Conservation (phyloP, 305 asterid species). For the Andrographis paniculata region DNA sequence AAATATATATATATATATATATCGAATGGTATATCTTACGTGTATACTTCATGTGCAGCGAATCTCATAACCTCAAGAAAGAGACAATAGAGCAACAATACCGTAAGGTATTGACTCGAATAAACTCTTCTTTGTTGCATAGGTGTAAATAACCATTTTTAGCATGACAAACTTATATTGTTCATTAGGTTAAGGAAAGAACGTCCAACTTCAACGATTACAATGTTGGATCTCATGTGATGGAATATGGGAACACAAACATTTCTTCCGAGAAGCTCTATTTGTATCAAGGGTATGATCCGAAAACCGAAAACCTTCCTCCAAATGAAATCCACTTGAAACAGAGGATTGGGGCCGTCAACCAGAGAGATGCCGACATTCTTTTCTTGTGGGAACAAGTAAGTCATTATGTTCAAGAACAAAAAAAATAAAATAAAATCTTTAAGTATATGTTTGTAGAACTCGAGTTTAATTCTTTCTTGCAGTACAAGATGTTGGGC, state of each 20-base stretch:
- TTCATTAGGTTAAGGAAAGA: slow-evolving; percentile 55
- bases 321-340: slow-evolving; percentile 25
- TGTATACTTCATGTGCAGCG: slow-evolving; percentile 30
- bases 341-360: slow-evolving; percentile 38
- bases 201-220: slow-evolving; percentile 54
- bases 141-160: neutral
- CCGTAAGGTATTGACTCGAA: slow-evolving; percentile 30
- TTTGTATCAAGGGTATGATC: slow-evolving; percentile 70
- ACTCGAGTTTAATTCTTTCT: neutral
- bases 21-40: too few species aligned
- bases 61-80: slow-evolving; percentile 62
- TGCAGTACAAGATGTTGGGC: slow-evolving; percentile 42
- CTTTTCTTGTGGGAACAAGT: slow-evolving; percentile 65
- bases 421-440: too few species aligned
- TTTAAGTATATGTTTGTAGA: neutral
- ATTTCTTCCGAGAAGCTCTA: slow-evolving; percentile 53
- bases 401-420: slow-evolving; percentile 9
- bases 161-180: neutral
- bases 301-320: slow-evolving; percentile 53
- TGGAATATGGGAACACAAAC: slow-evolving; percentile 70
- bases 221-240: slow-evolving; percentile 72
- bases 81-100: slow-evolving; percentile 71
- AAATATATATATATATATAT: neutral
- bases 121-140: too few species aligned
- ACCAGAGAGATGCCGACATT: slow-evolving; percentile 84